Evolutionary conservation across 176 grass and related monocot genomes (phyloP).

Genomic region (Oryza meyeriana): DNA sequence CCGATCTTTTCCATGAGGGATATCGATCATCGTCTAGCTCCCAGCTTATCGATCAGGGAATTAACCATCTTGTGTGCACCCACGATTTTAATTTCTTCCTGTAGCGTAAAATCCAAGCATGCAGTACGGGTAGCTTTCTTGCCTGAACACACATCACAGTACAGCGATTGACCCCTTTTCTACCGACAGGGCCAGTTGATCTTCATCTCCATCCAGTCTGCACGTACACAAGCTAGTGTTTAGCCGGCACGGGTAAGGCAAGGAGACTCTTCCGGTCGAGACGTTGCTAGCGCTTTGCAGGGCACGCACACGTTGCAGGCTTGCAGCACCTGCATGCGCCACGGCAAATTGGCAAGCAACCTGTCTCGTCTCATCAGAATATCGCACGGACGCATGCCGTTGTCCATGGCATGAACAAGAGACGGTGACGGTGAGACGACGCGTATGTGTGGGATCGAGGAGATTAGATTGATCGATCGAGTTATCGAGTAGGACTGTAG

Average conservation of each 20-base stretch:
- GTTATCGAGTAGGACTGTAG: neutral
- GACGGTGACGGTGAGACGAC: neutral
- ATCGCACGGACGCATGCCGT: neutral
- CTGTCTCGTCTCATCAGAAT: conserved; percentile 14
- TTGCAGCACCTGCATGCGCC: no score
- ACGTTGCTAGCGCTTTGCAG: neutral
- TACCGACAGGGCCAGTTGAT: neutral
- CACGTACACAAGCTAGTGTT: neutral
- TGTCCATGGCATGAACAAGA: conserved; percentile 22
- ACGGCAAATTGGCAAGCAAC: neutral
- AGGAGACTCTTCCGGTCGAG: neutral
- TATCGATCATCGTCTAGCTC: neutral
- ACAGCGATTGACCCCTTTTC: neutral
- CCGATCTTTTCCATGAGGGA: neutral
- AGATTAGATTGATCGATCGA: neutral
- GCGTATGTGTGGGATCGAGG: no score
- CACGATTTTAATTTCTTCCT: no score
- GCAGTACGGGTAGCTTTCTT: neutral
- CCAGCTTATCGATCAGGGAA: neutral
- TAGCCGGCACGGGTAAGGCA: neutral
- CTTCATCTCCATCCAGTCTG: neutral
- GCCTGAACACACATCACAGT: neutral
- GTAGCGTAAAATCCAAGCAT: no score
- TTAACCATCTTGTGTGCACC: neutral
- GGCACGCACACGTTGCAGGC: neutral